Conservation (phyloP, 768 basidiomycete genomes). For the Agaricus subrufescens region DNA sequence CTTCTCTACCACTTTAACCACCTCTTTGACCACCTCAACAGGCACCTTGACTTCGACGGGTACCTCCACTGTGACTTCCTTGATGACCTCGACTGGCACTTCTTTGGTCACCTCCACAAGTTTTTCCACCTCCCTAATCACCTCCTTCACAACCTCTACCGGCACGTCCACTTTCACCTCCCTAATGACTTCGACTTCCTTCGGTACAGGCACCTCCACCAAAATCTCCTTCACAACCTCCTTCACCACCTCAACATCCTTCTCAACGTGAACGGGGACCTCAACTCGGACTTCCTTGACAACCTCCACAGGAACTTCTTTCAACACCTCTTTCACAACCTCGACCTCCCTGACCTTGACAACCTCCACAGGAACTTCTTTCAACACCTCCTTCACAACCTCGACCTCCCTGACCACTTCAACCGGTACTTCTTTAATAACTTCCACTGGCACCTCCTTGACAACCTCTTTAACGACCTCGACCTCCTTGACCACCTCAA, state of each 20-base stretch:
- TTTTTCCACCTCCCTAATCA: not conserved
- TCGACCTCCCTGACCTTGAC: constrained; percentile 1
- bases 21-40: constrained; percentile 11
- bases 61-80: constrained; percentile 9
- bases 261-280: constrained; percentile 8
- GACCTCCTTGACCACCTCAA: constrained; percentile 3
- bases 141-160: constrained; percentile 2
- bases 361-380: constrained; percentile 11
- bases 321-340: constrained; percentile 6
- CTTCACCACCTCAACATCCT: constrained; percentile 6
- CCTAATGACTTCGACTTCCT: constrained; percentile 11
- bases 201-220: constrained; percentile 3
- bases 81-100: constrained; percentile 6
- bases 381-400: constrained; percentile 8
- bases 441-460: constrained; percentile 3
- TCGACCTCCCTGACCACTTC: constrained; percentile 3
- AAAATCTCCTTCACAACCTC: not conserved
- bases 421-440: not conserved
- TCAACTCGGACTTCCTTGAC: constrained; percentile 13
- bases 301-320: constrained; percentile 8
- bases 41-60: constrained; percentile 12
- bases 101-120: constrained; percentile 8
- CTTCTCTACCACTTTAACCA: constrained; percentile 15
- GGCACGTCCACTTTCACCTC: constrained; percentile 10
- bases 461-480: constrained; percentile 9